A percentile compares a stretch with the other conserved stretches of the same genome.
Evolutionary conservation across 1,284 basidiomycete genomes (phyloP).

Genomic region (Apiotrichum mycotoxinovorans): DNA sequence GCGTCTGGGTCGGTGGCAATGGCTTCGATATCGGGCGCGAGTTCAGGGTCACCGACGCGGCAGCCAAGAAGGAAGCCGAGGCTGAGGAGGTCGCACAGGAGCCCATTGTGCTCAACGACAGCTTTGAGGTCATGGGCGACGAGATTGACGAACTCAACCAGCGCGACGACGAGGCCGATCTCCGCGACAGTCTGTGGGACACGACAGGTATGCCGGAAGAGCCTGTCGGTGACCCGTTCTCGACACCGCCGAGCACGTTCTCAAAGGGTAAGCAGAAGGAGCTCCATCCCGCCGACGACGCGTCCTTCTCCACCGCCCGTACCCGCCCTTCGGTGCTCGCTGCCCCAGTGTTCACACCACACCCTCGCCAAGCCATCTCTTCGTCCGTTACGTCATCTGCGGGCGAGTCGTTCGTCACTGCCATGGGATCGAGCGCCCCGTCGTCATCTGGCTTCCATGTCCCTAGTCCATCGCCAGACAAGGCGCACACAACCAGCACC

Average conservation of each 20-base stretch:
- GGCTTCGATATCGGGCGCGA: conserved; percentile 47
- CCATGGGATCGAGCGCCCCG: not conserved
- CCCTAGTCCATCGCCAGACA: not conserved
- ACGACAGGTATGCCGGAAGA: not conserved
- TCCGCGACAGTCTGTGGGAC: not conserved
- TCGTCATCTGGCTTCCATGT: not conserved
- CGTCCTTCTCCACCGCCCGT: not conserved
- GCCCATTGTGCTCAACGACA: not conserved
- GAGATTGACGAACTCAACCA: not conserved
- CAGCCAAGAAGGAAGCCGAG: not conserved
- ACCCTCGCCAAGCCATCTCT: not conserved
- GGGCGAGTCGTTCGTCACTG: not conserved
- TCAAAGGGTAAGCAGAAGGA: not conserved
- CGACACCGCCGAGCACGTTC: not conserved
- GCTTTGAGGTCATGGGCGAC: not conserved
- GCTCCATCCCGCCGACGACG: not conserved
- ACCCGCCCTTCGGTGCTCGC: not conserved
- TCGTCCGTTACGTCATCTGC: not conserved
- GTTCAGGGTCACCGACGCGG: conserved; percentile 19
- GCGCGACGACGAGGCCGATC: not conserved
- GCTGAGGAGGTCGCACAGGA: not conserved
- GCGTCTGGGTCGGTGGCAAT: conserved; percentile 35
- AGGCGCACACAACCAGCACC: not conserved
- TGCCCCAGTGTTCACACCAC: not conserved
- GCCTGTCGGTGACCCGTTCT: not conserved